These are phyloP conservation scores for Hirsutella rhossiliensis DNA, from an alignment of 2,329 filamentous ascomycete species.

Conservation along the genomic window DNA sequence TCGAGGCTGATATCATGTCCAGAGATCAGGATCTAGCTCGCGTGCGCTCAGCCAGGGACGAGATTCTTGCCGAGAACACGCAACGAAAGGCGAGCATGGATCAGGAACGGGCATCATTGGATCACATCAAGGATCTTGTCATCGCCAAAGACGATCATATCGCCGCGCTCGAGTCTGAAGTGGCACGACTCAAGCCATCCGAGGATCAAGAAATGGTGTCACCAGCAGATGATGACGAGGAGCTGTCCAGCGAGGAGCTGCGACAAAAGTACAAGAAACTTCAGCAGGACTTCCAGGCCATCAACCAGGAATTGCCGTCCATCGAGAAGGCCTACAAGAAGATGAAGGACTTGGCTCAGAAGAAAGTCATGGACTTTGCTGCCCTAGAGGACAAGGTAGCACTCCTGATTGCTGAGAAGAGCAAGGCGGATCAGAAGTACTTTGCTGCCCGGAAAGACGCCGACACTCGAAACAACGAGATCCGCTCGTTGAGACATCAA, in stretches of 20 bases:
- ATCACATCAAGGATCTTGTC: conserved; percentile 70
- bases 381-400: conserved; percentile 67
- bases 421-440: conserved; percentile 95
- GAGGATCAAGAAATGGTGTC: conserved; percentile 35
- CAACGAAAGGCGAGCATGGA: conserved; percentile 72
- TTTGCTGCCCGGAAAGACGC: conserved; percentile 93
- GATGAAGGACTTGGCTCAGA: conserved; percentile 70
- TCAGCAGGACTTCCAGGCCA: conserved; percentile 67
- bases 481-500: conserved; percentile 66
- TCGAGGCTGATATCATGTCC: conserved; percentile 69
- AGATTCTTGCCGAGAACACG: conserved; percentile 68
- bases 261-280: conserved; percentile 62
- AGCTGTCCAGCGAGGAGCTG: conserved; percentile 57
- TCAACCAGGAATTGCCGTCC: conserved; percentile 77
- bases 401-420: conserved; percentile 73
- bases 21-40: conserved; percentile 77
- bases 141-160: conserved; percentile 74
- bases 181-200: conserved; percentile 52
- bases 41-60: conserved; percentile 74
- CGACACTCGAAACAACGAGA: conserved; percentile 71
- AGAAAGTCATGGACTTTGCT: conserved; percentile 71
- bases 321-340: conserved; percentile 89
- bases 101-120: conserved; percentile 55
- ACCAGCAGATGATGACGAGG: conserved; percentile 35
- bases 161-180: conserved; percentile 66